Base-by-base conservation (phyloP, 108 stramenopile genomes). In the Tribonema minus region DNA sequence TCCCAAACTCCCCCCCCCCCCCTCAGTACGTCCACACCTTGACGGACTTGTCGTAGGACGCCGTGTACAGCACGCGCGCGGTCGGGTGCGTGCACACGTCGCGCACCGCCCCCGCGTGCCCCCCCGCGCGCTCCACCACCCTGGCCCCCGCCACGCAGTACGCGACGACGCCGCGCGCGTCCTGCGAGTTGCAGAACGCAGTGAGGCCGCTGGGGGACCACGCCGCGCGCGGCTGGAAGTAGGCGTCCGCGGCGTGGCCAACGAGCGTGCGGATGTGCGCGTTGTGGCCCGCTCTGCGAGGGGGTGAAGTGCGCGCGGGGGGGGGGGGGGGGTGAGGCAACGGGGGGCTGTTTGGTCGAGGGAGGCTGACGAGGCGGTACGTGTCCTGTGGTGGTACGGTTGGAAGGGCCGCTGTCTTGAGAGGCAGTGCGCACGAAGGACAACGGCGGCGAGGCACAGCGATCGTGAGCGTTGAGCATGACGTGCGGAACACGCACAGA, bases 31-130 rank as follows among this genome's bases (percentile, higher is more conserved):
- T 65, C 78, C 78, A 80, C 25, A 80, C 30, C 33, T 67, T 76
- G 25, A 76, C 78, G 9, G 73, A 32, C 66, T 80, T 80, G 72
- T 80, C 78, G 40, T 75, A 80, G n/a, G 78, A 80, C 23, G 73
- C 73, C 7, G 78, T 80, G 25, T 68, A 38, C 26, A 78, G 61
- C 30, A 37, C 72, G 15, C 23, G 34, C 28, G 28, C 59, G 2
- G 61, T 36, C 3, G 74, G 73, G 73, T 75, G 37, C 28, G 72
- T 35, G 76, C 74, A 30, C 3, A 80, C 34, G 66, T 80, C 72
- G 15, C 78, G 78, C n/a, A 80, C 34, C 3, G 35, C 73, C 29
- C 32, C 26, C 28, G 33, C 33, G 72, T 80, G 78, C 15, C 64
- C 65, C 64, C 67, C 36, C 25, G 54, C 72, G 62, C 46, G 59